Evolutionary conservation across 1,284 basidiomycete genomes (phyloP), one percentile per base, ranked within the genome.

Genomic region (Ceratobasidium sp.): DNA sequence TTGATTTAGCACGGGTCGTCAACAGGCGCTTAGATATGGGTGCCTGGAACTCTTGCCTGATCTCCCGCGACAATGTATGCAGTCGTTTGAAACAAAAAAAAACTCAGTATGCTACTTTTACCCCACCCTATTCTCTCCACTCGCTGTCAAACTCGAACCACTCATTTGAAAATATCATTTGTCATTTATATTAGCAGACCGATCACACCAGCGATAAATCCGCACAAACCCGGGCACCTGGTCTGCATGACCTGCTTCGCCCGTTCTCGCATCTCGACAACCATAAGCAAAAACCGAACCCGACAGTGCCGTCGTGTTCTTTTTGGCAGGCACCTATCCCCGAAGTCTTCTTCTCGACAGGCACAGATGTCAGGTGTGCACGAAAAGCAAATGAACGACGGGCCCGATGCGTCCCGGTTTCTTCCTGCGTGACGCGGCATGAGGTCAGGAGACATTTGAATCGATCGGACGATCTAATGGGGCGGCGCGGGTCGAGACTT

Each of bases 361-460:
- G n/a, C n/a, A n/a, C n/a, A n/a, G n/a, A n/a, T n/a, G 54, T 58
- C 54, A 58, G 29, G 54, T 58, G 54, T 5, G 31, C n/a, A 16
- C 29, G 24, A 37, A 37, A 27, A 11, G 16, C 54, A 16, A 58
- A 37, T 58, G 29, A 16, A 31, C 11, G 29, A 2, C 24, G 27
- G 58, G 22, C 24, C 14, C 66, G 41, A 59, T 22, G 66, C 39
- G n/a, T 48, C 39, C 66, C 66, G 66, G 66, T 59, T 71, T 59
- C 53, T 27, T 59, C 66, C 66, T 59, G 31, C 22, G 14, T 51
- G 19, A 27, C 13, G 65, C 22, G 37, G 54, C 27, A 19, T 39
- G 9, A n/a, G 66, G 54, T 71, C 66, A 71, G 53, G 66, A 71
- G 66, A 71, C 53, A 24, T 71, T 71, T 16, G 51, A 29, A 71